Evolutionary conservation across 164 flowering plant genomes (phyloP).

Genomic region (Kalanchoe fedtschenkoi): DNA sequence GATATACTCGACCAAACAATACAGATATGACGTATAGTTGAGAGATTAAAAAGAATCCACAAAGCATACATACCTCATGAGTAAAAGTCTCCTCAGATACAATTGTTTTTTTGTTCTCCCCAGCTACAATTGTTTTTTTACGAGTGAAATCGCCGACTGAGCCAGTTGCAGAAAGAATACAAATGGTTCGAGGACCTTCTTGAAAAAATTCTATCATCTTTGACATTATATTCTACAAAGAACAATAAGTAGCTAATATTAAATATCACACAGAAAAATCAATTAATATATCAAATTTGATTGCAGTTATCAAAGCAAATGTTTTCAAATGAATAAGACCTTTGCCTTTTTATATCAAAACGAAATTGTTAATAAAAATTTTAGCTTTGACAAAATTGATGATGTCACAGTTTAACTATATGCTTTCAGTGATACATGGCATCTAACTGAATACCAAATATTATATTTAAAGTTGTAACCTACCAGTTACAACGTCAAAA

Average conservation of each 20-base stretch:
- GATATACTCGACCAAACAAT: not conserved
- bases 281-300: not conserved
- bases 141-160: constrained; percentile 69
- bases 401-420: no score
- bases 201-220: constrained; percentile 68
- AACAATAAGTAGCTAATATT: not conserved
- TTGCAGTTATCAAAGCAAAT: not conserved
- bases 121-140: constrained; percentile 57
- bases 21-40: no score
- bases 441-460: no score
- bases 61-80: no score
- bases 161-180: constrained; percentile 87
- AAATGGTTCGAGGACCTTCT: constrained; percentile 77
- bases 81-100: constrained; percentile 45
- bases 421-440: no score
- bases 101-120: constrained; percentile 60
- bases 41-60: not conserved
- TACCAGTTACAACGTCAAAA: no score
- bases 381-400: no score
- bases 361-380: no score
- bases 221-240: constrained; percentile 64
- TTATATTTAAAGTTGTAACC: no score
- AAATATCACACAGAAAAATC: not conserved
- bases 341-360: no score
- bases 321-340: no score